Percentiles rank a stretch among this genome's conserved stretches.
phyloP scores from a whole-genome alignment of 805 yeast genomes.

The Jamesozyma rosinii region DNA sequence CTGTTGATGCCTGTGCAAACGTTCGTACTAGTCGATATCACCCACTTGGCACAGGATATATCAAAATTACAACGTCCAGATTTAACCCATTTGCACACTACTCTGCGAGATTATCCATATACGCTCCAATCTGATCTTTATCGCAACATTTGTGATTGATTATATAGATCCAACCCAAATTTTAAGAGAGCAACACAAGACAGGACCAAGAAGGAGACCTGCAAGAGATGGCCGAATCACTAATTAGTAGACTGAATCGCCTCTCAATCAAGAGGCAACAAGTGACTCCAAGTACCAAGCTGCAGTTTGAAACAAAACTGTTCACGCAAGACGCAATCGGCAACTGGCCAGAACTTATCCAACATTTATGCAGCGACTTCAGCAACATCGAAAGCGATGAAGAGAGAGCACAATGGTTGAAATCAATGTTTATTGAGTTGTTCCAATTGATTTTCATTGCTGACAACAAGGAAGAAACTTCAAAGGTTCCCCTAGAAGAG shows the following conservation, averaged over 20 bases:
- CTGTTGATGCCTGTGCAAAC: no score
- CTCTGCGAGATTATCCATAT: no score
- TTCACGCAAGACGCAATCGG: constrained; percentile 10
- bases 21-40: no score
- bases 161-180: no score
- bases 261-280: constrained; percentile 8
- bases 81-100: no score
- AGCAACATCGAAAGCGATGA: constrained; percentile 8
- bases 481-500: background rate
- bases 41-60: no score
- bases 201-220: background rate
- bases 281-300: background rate
- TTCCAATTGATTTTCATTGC: constrained; percentile 9
- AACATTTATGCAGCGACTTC: constrained; percentile 10
- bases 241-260: constrained; percentile 14
- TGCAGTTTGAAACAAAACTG: background rate
- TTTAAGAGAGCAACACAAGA: no score
- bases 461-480: background rate
- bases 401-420: constrained; percentile 20
- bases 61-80: no score
- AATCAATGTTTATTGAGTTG: constrained; percentile 12
- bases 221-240: constrained; percentile 3
- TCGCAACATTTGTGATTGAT: no score
- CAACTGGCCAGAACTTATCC: constrained; percentile 10
- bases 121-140: no score